Conservation (phyloP, 768 basidiomycete species). For the Lactarius indigo region DNA sequence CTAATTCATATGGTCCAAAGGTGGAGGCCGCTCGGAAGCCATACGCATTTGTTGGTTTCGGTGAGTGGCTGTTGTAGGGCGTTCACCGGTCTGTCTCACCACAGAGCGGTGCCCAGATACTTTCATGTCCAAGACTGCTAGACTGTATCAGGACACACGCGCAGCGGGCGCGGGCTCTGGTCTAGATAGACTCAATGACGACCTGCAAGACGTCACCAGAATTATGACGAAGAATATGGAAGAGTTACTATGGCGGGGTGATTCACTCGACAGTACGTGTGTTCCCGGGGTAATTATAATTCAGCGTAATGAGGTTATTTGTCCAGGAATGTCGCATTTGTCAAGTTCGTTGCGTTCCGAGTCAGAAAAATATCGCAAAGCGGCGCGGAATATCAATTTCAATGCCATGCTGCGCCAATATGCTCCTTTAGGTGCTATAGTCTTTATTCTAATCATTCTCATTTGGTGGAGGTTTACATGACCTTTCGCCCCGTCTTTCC, state of each 20-base stretch:
- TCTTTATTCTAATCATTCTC: conserved; percentile 71
- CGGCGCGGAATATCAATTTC: conserved; percentile 90
- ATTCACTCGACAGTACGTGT: conserved; percentile 86
- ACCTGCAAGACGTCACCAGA: conserved; percentile 94
- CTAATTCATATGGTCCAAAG: conserved; percentile 86
- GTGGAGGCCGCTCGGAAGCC: conserved; percentile 91
- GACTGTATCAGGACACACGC: conserved; percentile 91
- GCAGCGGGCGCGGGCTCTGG: conserved; percentile 70
- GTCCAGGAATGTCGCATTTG: conserved; percentile 90
- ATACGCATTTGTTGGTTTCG: conserved; percentile 99
- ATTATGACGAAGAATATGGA: conserved; percentile 99
- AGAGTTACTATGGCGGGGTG: conserved; percentile 95
- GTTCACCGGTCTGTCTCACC: conserved; percentile 4
- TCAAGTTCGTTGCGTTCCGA: conserved; percentile 93
- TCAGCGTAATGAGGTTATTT: not conserved
- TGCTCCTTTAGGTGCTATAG: conserved; percentile 84
- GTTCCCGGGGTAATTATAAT: not conserved
- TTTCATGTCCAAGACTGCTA: conserved; percentile 97
- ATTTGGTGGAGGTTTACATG: conserved; percentile 77
- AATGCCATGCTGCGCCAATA: conserved; percentile 94
- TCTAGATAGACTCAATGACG: conserved; percentile 89
- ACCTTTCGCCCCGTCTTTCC: not conserved
- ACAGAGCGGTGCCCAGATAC: conserved; percentile 60
- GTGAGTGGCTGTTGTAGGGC: conserved; percentile 44
- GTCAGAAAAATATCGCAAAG: conserved; percentile 96